Conservation (phyloP, 306 rosid species). For the Spatholobus suberectus region DNA sequence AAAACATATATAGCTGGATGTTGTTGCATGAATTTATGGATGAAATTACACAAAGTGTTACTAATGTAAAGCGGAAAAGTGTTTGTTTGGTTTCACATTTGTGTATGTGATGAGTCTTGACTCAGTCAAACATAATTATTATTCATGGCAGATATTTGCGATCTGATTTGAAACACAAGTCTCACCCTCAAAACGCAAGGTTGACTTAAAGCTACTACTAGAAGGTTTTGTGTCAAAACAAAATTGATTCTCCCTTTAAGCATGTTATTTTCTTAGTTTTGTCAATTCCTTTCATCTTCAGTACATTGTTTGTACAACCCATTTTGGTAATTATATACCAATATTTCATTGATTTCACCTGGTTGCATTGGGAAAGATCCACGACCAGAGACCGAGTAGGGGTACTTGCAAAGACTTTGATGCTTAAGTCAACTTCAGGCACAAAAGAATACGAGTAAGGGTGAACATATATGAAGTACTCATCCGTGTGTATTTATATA, state of each 20-base stretch:
- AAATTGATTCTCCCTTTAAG: not conserved
- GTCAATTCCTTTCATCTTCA: too few relatives aligned
- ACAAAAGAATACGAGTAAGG: not conserved
- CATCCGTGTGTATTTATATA: not conserved
- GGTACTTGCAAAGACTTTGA: not conserved
- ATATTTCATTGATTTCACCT: not conserved
- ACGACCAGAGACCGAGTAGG: not conserved
- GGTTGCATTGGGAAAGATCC: not conserved
- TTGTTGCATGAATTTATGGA: not conserved
- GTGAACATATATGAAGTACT: not conserved
- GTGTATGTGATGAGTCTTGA: not conserved
- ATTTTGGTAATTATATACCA: not conserved
- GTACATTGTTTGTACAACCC: not conserved
- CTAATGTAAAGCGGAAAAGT: not conserved
- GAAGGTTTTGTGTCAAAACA: too few relatives aligned
- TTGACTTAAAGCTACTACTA: too few relatives aligned
- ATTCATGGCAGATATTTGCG: too few relatives aligned
- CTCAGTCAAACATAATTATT: not conserved
- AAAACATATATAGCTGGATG: not conserved
- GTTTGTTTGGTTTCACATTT: not conserved
- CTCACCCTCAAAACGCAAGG: not conserved
- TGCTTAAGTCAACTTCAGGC: not conserved
- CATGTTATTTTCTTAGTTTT: not conserved
- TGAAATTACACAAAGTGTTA: not conserved
- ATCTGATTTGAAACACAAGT: not conserved